Conservation (phyloP, 495 filamentous ascomycete species). For the Penicillium cosmopolitanum region DNA sequence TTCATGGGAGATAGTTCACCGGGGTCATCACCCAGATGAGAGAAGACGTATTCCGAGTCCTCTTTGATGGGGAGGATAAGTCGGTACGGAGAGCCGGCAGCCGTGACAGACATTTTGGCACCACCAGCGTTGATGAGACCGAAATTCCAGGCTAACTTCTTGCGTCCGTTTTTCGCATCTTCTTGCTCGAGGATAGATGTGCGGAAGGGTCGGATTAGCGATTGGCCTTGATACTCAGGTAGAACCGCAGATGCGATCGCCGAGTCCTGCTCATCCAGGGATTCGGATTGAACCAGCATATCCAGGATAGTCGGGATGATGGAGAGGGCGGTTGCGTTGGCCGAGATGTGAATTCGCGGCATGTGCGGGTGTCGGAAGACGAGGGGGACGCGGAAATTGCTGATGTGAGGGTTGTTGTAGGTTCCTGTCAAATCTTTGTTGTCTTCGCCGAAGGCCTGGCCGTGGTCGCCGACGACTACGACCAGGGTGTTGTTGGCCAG, state of each 20-base stretch:
- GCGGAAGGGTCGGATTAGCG: constrained; percentile 37
- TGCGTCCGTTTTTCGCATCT: constrained; percentile 10
- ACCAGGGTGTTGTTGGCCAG: constrained; percentile 54
- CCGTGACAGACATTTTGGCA: constrained; percentile 38
- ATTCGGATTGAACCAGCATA: constrained; percentile 45
- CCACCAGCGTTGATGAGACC: constrained; percentile 51
- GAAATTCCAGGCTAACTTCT: constrained; percentile 38
- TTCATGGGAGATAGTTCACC: constrained; percentile 35
- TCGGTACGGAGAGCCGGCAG: constrained; percentile 40
- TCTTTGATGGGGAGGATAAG: constrained; percentile 46
- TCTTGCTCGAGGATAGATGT: constrained; percentile 16
- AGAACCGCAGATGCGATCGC: constrained; percentile 41
- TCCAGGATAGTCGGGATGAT: constrained; percentile 53
- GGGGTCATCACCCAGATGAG: constrained; percentile 40
- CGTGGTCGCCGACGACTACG: constrained; percentile 52
- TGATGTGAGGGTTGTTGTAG: constrained; percentile 50
- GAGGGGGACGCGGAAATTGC: constrained; percentile 49
- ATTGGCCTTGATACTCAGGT: constrained; percentile 42
- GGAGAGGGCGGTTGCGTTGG: constrained; percentile 45
- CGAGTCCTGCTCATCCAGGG: constrained; percentile 36
- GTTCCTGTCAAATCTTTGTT: constrained; percentile 40
- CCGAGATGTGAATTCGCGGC: constrained; percentile 42
- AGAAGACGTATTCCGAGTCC: constrained; percentile 44
- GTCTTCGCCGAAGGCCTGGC: constrained; percentile 46
- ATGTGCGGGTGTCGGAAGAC: constrained; percentile 49